Evolutionary conservation across 768 basidiomycete genomes (phyloP).

Genomic region (Suillus americanus): DNA sequence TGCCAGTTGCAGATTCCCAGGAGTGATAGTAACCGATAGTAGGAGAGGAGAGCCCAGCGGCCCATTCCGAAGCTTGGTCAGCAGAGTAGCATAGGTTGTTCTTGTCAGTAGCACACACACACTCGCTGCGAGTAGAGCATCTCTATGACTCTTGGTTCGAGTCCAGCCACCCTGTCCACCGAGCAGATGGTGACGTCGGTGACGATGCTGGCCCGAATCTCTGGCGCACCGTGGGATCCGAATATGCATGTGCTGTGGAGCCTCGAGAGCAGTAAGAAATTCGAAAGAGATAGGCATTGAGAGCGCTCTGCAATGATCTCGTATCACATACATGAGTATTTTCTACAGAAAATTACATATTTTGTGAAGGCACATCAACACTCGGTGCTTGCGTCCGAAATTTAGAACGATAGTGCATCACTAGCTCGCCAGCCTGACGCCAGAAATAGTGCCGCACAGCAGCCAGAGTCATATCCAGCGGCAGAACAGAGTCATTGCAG

Average conservation of each 20-base stretch:
- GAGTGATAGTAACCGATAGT: too few species aligned
- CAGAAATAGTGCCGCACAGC: conserved; percentile 89
- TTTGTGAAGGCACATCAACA: conserved; percentile 6
- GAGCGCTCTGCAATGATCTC: background rate
- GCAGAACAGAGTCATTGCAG: conserved; percentile 82
- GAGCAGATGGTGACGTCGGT: background rate
- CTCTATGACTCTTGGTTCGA: too few species aligned
- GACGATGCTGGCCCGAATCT: background rate
- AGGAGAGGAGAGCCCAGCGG: too few species aligned
- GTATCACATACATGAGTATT: background rate
- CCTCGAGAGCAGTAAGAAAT: background rate
- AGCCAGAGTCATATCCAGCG: conserved; percentile 86
- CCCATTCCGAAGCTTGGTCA: too few species aligned
- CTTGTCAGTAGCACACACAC: too few species aligned
- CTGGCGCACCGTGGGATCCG: background rate
- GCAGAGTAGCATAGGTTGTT: too few species aligned
- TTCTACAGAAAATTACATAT: background rate
- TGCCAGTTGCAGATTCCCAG: too few species aligned
- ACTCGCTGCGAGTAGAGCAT: too few species aligned
- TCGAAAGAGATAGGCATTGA: background rate
- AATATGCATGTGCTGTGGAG: background rate
- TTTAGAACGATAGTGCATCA: conserved; percentile 72
- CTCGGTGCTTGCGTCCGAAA: conserved; percentile 7
- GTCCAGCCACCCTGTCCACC: too few species aligned
- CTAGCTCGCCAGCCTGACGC: conserved; percentile 71